Evolutionary conservation across 2,329 filamentous ascomycete genomes (phyloP), one percentile per base, ranked within the genome.

Genomic region (Mariannaea elegans): DNA sequence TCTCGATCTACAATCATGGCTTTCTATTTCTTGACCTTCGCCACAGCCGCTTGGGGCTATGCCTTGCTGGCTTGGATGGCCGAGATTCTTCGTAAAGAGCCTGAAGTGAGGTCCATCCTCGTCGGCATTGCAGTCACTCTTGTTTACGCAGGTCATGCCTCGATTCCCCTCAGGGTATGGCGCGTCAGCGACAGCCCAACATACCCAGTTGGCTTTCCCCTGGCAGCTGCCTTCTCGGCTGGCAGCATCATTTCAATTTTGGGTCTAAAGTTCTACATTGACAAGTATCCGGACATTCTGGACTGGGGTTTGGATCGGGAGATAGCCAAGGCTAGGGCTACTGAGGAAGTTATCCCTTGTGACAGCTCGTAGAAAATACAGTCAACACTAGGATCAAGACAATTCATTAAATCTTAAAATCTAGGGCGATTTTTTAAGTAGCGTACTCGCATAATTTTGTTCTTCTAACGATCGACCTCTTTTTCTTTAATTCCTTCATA

Each of bases 11-110:
- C 58, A 0, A 65, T 78, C 58, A 73, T 78, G 70, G 63, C 67
- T 0, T 74, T 73, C 13, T 77, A 75, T 64, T 68, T 79, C n/a
- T 57, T 78, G 7, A 75, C 75, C 0, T 78, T 73, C 31, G 66
- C 69, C 2, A 74, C 75, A 7, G 75, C 72, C 4, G 76, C 75
- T 0, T 74, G 73, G 46, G 74, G 75, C 0, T 69, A 70, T 16
- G 62, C 65, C 1, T 45, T 76, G 0, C 62, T 76, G 0, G 71
- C 74, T 0, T 75, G 73, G 72, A 39, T 75, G 1, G 72, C 68
- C 0, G 65, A 69, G 31, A 69, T 73, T 0, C 27, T 75, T 0
- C 65, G 72, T 1, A 73, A 71, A 5, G 72, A 75, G 16, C 73
- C 72, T 0, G 73, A 75, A 29, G 69, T 73, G 0, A 53, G 67